Evolutionary conservation across 108 stramenopile species (phyloP).

Genomic region (Skeletonema menzelii): DNA sequence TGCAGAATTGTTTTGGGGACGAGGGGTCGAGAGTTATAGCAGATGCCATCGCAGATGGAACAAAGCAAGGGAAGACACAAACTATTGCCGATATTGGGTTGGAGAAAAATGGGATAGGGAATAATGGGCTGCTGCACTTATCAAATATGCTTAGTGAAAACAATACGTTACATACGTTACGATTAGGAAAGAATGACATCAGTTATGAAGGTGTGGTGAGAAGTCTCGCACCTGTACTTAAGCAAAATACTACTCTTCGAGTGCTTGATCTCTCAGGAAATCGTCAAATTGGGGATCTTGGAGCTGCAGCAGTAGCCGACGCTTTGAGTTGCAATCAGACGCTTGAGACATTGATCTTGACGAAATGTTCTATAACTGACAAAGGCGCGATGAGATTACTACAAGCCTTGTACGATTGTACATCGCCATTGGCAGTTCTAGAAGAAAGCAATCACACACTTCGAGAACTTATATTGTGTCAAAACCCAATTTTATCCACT

Average conservation of each 20-base stretch:
- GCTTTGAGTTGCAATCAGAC: conserved; percentile 8
- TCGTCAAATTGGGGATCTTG: conserved; percentile 15
- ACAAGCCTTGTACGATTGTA: conserved; percentile 12
- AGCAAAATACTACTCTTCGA: conserved; percentile 19
- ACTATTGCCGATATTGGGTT: conserved; percentile 20
- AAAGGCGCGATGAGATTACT: conserved; percentile 1
- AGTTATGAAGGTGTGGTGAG: not conserved
- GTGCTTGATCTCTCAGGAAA: conserved; percentile 18
- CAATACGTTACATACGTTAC: conserved; percentile 13
- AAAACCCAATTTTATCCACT: not conserved
- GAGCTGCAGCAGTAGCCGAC: not conserved
- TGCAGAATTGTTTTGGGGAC: conserved; percentile 17
- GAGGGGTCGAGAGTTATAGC: conserved; percentile 15
- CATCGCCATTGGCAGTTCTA: conserved; percentile 5
- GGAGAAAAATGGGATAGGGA: conserved; percentile 14
- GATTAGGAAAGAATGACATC: conserved; percentile 17
- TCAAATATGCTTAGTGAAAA: conserved; percentile 17
- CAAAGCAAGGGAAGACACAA: not conserved
- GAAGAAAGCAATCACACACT: conserved; percentile 23
- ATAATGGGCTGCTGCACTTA: conserved; percentile 11
- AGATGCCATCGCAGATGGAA: conserved; percentile 11
- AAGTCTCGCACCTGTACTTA: conserved; percentile 6
- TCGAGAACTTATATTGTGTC: conserved; percentile 11
- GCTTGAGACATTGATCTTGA: conserved; percentile 19
- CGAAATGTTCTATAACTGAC: conserved; percentile 22